Percentiles rank a stretch among this genome's conserved stretches.
Evolutionary conservation across 441 rosid genomes (phyloP).

Genomic region (Erodium texanum): DNA sequence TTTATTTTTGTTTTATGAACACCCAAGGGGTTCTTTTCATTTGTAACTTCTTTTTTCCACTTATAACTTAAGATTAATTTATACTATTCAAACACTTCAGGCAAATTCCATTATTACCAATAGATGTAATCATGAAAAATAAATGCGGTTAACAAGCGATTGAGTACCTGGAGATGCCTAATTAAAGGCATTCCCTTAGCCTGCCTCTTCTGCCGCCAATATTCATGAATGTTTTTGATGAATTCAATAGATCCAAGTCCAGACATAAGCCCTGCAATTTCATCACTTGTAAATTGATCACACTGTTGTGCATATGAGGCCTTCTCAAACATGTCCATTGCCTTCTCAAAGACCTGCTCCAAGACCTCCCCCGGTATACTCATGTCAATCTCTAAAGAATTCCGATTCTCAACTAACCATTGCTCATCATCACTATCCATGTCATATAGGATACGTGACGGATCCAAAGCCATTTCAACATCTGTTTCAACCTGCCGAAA

Average conservation of each 20-base stretch:
- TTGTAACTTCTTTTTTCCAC: not conserved
- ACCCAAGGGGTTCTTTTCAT: not conserved
- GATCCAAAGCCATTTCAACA: slow-evolving; percentile 82
- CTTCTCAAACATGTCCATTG: slow-evolving; percentile 78
- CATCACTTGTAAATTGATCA: slow-evolving; percentile 54
- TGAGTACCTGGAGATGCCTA: slow-evolving; percentile 82
- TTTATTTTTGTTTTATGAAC: not conserved
- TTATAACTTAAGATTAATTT: not conserved
- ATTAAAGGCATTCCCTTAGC: slow-evolving; percentile 80
- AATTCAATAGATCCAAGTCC: slow-evolving; percentile 46
- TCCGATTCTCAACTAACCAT: slow-evolving; percentile 40
- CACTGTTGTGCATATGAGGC: slow-evolving; percentile 61
- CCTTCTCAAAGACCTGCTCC: slow-evolving; percentile 61
- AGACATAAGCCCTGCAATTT: slow-evolving; percentile 53
- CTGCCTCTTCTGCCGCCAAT: slow-evolving; percentile 77
- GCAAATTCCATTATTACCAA: not conserved
- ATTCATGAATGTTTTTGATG: slow-evolving; percentile 41
- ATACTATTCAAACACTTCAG: not conserved
- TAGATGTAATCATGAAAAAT: not conserved
- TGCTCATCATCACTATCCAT: slow-evolving; percentile 92
- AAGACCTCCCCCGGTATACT: slow-evolving; percentile 26
- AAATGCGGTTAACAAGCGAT: slow-evolving; percentile 9
- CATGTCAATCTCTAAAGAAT: slow-evolving; percentile 22
- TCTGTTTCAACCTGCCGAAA: slow-evolving; percentile 70
- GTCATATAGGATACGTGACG: slow-evolving; percentile 68